These are phyloP conservation scores for Globisporangium paroecandrum DNA, from an alignment of 352 stramenopile species.

Conservation along the genomic window DNA sequence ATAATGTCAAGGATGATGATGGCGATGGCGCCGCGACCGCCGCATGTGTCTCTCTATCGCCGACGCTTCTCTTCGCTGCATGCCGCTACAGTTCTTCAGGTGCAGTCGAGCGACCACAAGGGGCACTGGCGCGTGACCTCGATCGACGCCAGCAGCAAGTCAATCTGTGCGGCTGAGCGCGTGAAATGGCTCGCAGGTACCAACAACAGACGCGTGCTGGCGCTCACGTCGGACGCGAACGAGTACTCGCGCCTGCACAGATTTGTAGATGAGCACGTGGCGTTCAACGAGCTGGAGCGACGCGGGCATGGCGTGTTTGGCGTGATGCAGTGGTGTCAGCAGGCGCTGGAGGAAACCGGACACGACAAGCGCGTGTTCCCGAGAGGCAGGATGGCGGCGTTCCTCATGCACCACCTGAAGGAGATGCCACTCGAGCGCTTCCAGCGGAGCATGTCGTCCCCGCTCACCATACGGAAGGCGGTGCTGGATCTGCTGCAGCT, in stretches of 20 bases:
- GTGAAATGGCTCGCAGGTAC: conserved; percentile 29
- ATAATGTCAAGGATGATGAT: neutral
- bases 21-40: neutral
- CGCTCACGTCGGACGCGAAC: conserved; percentile 26
- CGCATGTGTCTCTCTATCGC: neutral
- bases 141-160: conserved; percentile 20
- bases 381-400: conserved; percentile 38
- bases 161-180: conserved; percentile 25
- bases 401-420: conserved; percentile 51
- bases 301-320: conserved; percentile 54
- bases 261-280: conserved; percentile 23
- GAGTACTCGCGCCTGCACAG: conserved; percentile 24
- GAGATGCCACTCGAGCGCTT: conserved; percentile 37
- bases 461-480: conserved; percentile 48
- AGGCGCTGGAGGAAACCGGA: conserved; percentile 60
- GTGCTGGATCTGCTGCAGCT: conserved; percentile 62
- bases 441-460: conserved; percentile 36
- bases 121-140: conserved; percentile 34
- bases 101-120: conserved; percentile 18
- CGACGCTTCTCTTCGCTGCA: conserved; percentile 4
- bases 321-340: conserved; percentile 59
- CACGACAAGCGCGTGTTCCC: conserved; percentile 51
- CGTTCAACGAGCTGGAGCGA: conserved; percentile 70
- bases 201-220: conserved; percentile 31
- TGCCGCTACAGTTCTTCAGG: neutral